Evolutionary conservation across 2,329 filamentous ascomycete genomes (phyloP).

Genomic region (Ascochyta pisi): DNA sequence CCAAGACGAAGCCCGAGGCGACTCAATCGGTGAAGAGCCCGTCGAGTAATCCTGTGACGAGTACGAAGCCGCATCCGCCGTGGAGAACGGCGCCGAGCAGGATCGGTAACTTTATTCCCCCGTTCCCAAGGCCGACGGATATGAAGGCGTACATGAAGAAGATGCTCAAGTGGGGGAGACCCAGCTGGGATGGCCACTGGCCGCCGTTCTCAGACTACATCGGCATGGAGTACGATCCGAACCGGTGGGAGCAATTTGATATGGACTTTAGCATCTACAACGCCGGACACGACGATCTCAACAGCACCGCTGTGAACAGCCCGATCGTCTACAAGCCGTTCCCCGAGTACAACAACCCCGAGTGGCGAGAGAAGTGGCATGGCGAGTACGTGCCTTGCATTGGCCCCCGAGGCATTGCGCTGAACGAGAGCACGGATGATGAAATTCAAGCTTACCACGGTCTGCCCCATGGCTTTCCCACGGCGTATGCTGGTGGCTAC

Average conservation of each 20-base stretch:
- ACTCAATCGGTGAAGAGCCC: constrained; percentile 14
- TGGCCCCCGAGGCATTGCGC: constrained; percentile 61
- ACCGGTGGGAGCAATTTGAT: constrained; percentile 56
- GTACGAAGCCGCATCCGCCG: constrained; percentile 27
- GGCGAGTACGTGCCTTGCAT: constrained; percentile 69
- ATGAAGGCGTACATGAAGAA: constrained; percentile 50
- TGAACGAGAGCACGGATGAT: constrained; percentile 66
- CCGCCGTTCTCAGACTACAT: constrained; percentile 54
- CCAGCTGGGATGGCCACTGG: constrained; percentile 51
- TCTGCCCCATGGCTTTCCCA: constrained; percentile 55
- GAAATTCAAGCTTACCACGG: constrained; percentile 68
- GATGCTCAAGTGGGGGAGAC: constrained; percentile 53
- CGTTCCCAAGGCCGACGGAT: constrained; percentile 28
- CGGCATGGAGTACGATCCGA: constrained; percentile 55
- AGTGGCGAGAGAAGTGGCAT: constrained; percentile 64
- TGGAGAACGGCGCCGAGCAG: constrained; percentile 34
- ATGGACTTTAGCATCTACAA: constrained; percentile 49
- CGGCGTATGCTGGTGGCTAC: constrained; percentile 47
- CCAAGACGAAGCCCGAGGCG: background rate
- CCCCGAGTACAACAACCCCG: constrained; percentile 69
- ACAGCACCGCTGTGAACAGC: constrained; percentile 30
- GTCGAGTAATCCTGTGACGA: constrained; percentile 9
- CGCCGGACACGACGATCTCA: constrained; percentile 43
- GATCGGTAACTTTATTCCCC: constrained; percentile 22
- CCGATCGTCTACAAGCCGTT: constrained; percentile 73